Conservation (phyloP, 2,329 filamentous ascomycete species). For the Pseudopithomyces maydicus region DNA sequence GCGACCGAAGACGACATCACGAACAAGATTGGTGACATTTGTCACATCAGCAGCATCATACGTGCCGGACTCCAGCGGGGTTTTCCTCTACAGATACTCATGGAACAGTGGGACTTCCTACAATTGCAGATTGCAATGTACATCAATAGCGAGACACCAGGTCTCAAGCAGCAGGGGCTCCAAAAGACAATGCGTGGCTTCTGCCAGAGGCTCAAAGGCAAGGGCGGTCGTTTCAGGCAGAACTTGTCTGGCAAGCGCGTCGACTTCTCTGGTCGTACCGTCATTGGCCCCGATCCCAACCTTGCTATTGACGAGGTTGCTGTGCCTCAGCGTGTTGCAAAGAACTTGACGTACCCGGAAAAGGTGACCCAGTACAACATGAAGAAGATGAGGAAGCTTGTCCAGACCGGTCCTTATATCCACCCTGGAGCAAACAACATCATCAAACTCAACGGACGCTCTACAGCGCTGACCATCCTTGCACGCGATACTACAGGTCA, state of each 20-base stretch:
- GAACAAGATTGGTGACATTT: constrained; percentile 94
- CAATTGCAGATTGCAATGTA: constrained; percentile 97
- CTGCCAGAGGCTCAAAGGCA: constrained; percentile 93
- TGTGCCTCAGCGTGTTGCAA: constrained; percentile 88
- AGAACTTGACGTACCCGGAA: constrained; percentile 95
- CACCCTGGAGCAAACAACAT: constrained; percentile 91
- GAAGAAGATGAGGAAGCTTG: constrained; percentile 74
- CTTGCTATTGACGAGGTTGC: constrained; percentile 92
- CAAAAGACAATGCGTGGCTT: constrained; percentile 92
- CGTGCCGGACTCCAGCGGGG: constrained; percentile 82
- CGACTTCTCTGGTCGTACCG: constrained; percentile 95
- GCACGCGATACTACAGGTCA: constrained; percentile 54
- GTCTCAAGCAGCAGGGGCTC: constrained; percentile 84
- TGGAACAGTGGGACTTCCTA: constrained; percentile 98
- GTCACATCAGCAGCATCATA: constrained; percentile 88
- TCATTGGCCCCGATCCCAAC: constrained; percentile 97
- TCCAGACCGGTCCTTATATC: constrained; percentile 74
- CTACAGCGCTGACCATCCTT: constrained; percentile 70
- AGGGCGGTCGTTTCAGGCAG: constrained; percentile 95
- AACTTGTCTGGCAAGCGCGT: constrained; percentile 98
- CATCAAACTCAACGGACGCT: constrained; percentile 68
- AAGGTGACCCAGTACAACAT: constrained; percentile 84
- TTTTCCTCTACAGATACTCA: constrained; percentile 83
- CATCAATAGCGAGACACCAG: constrained; percentile 94
- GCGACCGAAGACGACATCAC: constrained; percentile 97